Conservation (phyloP, 495 filamentous ascomycete genomes). For the Beverwykella pulmonaria region DNA sequence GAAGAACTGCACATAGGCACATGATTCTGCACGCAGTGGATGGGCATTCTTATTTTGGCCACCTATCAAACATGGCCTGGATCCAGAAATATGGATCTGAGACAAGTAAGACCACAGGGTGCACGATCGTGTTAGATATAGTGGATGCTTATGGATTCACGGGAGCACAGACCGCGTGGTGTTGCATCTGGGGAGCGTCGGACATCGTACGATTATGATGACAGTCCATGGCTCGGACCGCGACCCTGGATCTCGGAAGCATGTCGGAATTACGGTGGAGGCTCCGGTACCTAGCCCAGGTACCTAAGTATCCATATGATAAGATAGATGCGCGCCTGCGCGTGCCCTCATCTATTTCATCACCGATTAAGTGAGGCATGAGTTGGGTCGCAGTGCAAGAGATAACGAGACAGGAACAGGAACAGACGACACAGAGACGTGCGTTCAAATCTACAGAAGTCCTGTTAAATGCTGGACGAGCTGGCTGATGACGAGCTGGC, state of each 20-base stretch:
- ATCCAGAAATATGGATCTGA: neutral
- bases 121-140: neutral
- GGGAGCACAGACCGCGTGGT: constrained; percentile 10
- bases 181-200: neutral
- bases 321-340: too few species aligned
- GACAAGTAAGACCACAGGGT: neutral
- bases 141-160: neutral
- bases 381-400: too few species aligned
- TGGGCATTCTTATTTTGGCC: constrained; percentile 4
- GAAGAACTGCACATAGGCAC: constrained; percentile 2
- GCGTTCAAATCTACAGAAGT: too few species aligned
- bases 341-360: too few species aligned
- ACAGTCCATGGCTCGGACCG: constrained; percentile 15
- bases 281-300: neutral
- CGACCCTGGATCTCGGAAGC: constrained; percentile 23
- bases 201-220: constrained; percentile 28
- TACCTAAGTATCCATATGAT: neutral
- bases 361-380: too few species aligned
- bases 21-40: neutral
- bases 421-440: too few species aligned
- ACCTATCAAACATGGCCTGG: neutral
- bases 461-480: too few species aligned
- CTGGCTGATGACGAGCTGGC: neutral
- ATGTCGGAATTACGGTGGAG: neutral
- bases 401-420: too few species aligned